Evolutionary conservation across 208 protist genomes (phyloP).

Genomic region (Leishmania tarentolae): DNA sequence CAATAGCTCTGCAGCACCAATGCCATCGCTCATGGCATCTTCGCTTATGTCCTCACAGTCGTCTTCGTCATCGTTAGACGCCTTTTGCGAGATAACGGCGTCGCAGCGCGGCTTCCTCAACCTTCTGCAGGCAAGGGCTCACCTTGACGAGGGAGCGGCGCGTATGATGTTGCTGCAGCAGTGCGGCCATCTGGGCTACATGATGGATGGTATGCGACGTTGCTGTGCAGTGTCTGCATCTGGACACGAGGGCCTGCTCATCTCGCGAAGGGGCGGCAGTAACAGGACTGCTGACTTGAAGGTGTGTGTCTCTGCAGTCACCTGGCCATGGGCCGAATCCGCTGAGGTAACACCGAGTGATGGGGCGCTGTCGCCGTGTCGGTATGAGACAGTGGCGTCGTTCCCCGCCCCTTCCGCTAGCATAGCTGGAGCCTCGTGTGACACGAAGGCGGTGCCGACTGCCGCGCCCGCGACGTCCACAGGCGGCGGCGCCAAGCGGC

Average conservation of each 20-base stretch:
- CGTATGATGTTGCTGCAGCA: conserved; percentile 7
- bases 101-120: conserved; percentile 30
- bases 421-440: not conserved
- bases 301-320: conserved; percentile 26
- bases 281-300: not conserved
- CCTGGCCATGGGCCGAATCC: conserved; percentile 19
- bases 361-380: not conserved
- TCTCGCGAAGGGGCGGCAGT: not conserved
- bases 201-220: conserved; percentile 5
- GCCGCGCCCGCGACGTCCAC: not conserved
- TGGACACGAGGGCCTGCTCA: not conserved
- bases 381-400: conserved; percentile 1
- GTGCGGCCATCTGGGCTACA: conserved; percentile 1
- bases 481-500: not conserved
- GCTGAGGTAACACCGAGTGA: not conserved
- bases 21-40: not conserved
- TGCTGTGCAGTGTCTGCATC: not conserved
- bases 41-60: not conserved
- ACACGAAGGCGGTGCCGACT: not conserved
- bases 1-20: not conserved
- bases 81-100: conserved; percentile 21
- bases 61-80: conserved; percentile 16
- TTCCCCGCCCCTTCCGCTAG: not conserved
- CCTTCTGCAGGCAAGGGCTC: not conserved
- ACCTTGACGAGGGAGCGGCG: not conserved